phyloP scores from a whole-genome alignment of 371 early-diverging fungal species.

The Apophysomyces variabilis region DNA sequence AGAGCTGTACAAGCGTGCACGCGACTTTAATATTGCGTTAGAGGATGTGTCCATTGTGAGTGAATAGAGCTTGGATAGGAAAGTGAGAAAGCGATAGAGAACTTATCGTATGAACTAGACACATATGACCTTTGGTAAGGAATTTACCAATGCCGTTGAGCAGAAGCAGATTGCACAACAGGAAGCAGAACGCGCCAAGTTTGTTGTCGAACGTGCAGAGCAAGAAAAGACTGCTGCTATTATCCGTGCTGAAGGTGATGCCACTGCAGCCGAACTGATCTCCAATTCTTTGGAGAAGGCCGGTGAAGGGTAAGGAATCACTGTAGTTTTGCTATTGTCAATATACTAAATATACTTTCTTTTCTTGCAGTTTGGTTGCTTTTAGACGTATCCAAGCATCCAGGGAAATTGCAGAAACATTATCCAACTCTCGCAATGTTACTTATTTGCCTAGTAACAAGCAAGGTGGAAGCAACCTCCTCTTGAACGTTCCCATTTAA shows the following conservation, averaged over 20 bases:
- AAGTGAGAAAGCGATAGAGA: background rate
- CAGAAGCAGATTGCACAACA: conserved; percentile 95
- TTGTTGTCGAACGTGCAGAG: conserved; percentile 93
- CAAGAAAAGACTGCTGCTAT: conserved; percentile 98
- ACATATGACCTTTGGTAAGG: conserved; percentile 96
- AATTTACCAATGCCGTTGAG: conserved; percentile 93
- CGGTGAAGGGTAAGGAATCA: conserved; percentile 60
- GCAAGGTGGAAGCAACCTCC: conserved; percentile 56
- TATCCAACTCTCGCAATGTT: conserved; percentile 84
- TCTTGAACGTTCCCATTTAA: conserved; percentile 53
- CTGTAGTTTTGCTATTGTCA: too few relatives aligned
- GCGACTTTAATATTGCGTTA: conserved; percentile 92
- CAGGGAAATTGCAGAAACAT: conserved; percentile 94
- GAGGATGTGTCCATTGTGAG: conserved; percentile 98
- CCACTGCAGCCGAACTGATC: conserved; percentile 90
- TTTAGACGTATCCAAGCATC: conserved; percentile 97
- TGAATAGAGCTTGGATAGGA: background rate
- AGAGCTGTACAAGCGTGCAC: conserved; percentile 92
- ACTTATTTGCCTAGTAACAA: conserved; percentile 87
- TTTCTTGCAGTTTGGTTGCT: conserved; percentile 76
- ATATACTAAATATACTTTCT: background rate
- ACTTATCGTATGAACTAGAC: conserved; percentile 57
- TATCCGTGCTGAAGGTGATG: conserved; percentile 98
- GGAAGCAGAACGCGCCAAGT: conserved; percentile 97
- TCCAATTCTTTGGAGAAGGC: conserved; percentile 87